These are phyloP conservation scores for Lolium perenne DNA, from an alignment of 176 grass and related monocot genomes.

Conservation along the genomic window DNA sequence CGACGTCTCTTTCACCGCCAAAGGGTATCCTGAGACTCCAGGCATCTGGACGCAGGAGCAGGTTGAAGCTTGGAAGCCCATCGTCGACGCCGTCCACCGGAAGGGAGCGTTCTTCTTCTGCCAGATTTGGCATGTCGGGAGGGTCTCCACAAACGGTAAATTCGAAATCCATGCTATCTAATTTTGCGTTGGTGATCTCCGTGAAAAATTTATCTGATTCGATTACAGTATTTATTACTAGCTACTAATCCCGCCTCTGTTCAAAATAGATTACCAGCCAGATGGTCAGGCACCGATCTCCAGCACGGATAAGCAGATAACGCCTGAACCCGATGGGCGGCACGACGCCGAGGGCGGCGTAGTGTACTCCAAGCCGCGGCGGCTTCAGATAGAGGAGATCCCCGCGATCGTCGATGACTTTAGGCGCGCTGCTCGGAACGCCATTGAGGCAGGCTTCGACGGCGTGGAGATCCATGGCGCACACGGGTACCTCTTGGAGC, in stretches of 20 bases:
- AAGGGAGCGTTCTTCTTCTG: slow-evolving; percentile 50
- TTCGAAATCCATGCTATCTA: neutral
- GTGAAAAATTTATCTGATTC: neutral
- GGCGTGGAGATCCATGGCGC: slow-evolving; percentile 52
- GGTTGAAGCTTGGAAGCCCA: slow-evolving; percentile 56
- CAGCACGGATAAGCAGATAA: slow-evolving; percentile 30
- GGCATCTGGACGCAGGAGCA: slow-evolving; percentile 46
- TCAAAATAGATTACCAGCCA: neutral
- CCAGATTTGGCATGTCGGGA: slow-evolving; percentile 51
- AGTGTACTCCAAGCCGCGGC: slow-evolving; percentile 33
- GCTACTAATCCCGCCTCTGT: neutral
- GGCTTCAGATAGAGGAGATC: neutral
- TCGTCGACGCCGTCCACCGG: slow-evolving; percentile 58
- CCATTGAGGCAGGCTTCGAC: slow-evolving; percentile 34
- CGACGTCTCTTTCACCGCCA: slow-evolving; percentile 39
- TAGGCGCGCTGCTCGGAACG: slow-evolving; percentile 26
- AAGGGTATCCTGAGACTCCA: slow-evolving; percentile 40
- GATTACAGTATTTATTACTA: neutral
- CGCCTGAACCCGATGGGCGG: too few relatives aligned
- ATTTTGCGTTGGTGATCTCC: too few relatives aligned
- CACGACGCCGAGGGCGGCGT: neutral
- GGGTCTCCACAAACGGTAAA: slow-evolving; percentile 17
- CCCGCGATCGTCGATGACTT: slow-evolving; percentile 40
- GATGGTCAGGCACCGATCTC: slow-evolving; percentile 27
- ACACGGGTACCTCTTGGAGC: slow-evolving; percentile 38